These are phyloP conservation scores for Crithidia brevicula DNA, from an alignment of 208 protist species.

Conservation along the genomic window DNA sequence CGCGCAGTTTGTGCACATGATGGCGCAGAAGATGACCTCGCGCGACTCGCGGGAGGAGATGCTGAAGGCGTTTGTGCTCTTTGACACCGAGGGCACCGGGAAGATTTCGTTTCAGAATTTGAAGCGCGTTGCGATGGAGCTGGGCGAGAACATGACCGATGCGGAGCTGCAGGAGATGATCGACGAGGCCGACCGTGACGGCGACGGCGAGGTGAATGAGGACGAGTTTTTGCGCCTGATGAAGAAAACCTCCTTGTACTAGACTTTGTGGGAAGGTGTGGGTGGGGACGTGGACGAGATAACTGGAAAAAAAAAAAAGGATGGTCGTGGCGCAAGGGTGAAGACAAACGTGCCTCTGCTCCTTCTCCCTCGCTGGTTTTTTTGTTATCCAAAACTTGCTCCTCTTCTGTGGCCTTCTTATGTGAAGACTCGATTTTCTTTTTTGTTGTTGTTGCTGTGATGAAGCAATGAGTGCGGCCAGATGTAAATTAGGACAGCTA, in stretches of 20 bases:
- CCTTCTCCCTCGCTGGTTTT: too few species aligned
- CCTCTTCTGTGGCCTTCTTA: too few species aligned
- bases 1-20: slow-evolving; percentile 88
- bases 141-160: slow-evolving; percentile 97
- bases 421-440: too few species aligned
- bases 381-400: too few species aligned
- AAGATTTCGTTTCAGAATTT: slow-evolving; percentile 97
- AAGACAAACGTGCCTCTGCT: too few species aligned
- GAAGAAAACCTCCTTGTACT: slow-evolving; percentile 92
- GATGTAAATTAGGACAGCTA: too few species aligned
- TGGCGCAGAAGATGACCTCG: slow-evolving; percentile 89
- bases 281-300: too few species aligned
- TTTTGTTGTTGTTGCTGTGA: too few species aligned
- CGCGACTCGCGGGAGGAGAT: slow-evolving; percentile 95
- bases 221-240: slow-evolving; percentile 97
- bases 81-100: slow-evolving; percentile 95
- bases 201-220: slow-evolving; percentile 95
- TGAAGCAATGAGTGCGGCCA: too few species aligned
- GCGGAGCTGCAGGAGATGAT: slow-evolving; percentile 98
- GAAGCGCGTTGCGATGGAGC: slow-evolving; percentile 94
- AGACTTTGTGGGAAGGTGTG: not conserved
- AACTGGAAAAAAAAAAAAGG: too few species aligned
- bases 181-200: slow-evolving; percentile 95
- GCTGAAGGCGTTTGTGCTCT: slow-evolving; percentile 96
- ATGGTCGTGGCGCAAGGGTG: too few species aligned